Base-by-base conservation (phyloP, 2,329 filamentous ascomycete genomes). In the Fusarium vanettenii region DNA sequence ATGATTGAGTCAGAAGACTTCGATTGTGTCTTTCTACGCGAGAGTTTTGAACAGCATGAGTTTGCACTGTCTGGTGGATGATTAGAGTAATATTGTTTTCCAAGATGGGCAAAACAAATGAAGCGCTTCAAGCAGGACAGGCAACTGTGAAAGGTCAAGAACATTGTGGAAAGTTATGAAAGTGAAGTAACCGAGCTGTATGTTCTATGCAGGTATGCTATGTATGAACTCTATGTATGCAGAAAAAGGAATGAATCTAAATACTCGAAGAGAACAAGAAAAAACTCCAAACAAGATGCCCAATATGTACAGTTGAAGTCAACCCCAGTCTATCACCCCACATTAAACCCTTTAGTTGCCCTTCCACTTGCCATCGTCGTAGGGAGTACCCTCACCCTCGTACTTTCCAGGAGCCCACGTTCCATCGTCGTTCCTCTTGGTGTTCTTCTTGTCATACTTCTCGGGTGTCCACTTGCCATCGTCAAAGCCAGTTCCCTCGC, bases 401-500 rank as follows among this genome's bases (percentile, higher is more conserved):
- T 63, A 67, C 31, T 66, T 66, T 7, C 63, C 63, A 20, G 39
- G 39, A 10, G 33, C 11, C 66, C 71, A 73, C 9, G 45, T 57
- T 16, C 74, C 72, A 43, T 76, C 74, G 11, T 76, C 74, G 5
- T 52, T 52, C 9, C 48, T 14, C 29, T 56, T 29, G 25, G 48
- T 27, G 16, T 61, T 61, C 16, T 35, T 45, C 43, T 35, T 55
- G 16, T 52, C 60, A 4, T 63, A 50, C 60, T 61, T 61, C 22
- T 61, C 59, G 14, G 59, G 37, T 25, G 37, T 61, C 60, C 60
- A 67, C 50, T 68, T 68, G 8, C 66, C 66, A 60, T 68, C 66
- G 11, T 68, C 60, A 10, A 27, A 39, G 5, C 11, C 13, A 35
- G 66, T 68, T 4, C 33, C 52, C 6, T 45, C 56, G 5, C 67